Evolutionary conservation across 169 alveolate genomes (phyloP), one percentile per base, ranked within the genome.

Genomic region (Neospora caninum): DNA sequence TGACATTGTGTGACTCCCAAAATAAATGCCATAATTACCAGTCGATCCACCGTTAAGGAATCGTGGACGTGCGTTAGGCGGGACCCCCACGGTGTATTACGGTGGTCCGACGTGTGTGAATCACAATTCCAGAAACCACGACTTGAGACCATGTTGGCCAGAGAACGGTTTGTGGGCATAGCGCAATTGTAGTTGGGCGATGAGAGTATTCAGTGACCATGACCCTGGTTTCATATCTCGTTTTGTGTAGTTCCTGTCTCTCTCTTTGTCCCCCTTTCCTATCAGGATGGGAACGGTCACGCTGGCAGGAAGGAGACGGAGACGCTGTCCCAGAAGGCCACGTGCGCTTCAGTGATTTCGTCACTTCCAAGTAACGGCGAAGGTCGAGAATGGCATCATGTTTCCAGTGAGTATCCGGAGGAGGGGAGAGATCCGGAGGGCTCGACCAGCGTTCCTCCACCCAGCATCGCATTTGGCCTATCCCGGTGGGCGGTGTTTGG

Each of bases 401-500:
- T 34, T 39, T 16, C 34, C 87, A 22, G 13, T 6, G 87, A 10
- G 31, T 78, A 78, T 34, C 13, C 43, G 53, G 42, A 38, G 45
- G 87, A 38, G 42, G 27, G 34, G 45, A 34, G 34, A 9, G 87
- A 16, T 39, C 7, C 9, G 41, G 29, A 22, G 45, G 87, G 42
- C 34, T 20, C 29, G 45, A 34, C 87, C 16, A 6, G 34, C 45
- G 34, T 34, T 34, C 43, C 45, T 27, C 10, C 45, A 6, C 53
- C 41, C 41, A 34, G 34, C 27, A 78, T 38, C 31, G 87, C 53
- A 31, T 78, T 39, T 34, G 87, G 87, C 87, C 34, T 78, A 22
- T 78, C 87, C 31, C 93, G 93, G 10, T 54, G 93, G 83, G 39
- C 53, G 27, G 86, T 88, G 27, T 34, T 88, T 13, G 38, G 64